Evolutionary conservation across 805 yeast species (phyloP), one percentile per base, ranked within the genome.

Genomic region (Sugiyamaella valdiviana): DNA sequence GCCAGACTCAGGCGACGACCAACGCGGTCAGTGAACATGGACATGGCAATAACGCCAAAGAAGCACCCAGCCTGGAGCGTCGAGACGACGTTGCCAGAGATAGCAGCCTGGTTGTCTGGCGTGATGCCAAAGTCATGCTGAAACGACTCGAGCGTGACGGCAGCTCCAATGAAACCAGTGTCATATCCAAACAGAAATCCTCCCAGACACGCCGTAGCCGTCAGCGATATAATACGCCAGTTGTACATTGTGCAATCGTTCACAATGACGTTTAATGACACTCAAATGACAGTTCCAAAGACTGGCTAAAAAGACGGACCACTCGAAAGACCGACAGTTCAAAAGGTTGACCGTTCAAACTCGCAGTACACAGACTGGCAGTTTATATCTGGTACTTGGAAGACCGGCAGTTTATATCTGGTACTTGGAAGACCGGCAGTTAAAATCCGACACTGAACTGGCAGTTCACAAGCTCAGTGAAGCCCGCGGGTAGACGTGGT

Each of bases 41-140:
- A 83, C 2, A 85, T 51, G 12, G 36, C 42, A 24, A 51, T 51
- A 4, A 51, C 79, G 15, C 93, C 93, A 40, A 74, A 60, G 62
- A 87, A 83, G 0, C 95, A 87, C 0, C 96, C 96, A 24, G 86
- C 61, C 0, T 95, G 85, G 45, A 88, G 68, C n/a, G 83, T 78
- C 0, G 93, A 85, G 0, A 91, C 88, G 39, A 85, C 74, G 15
- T 87, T 67, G 0, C 95, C 82, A 46, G 80, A 69, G 60, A 86
- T 84, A 47, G 69, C 75, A 1, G 85, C 77, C 2, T 19, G 36
- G 7, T 55, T 48, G 0, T 55, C 55, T 14, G 69, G 64, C 71
- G 57, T 52, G 24, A 53, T 53, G 1, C 91, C 78, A 54, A 86
- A 78, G 41, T 75, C 70, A 1, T 65, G 51, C 37, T 72, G 71